Conservation (phyloP, 306 rosid genomes). For the Cucurbita maxima region DNA sequence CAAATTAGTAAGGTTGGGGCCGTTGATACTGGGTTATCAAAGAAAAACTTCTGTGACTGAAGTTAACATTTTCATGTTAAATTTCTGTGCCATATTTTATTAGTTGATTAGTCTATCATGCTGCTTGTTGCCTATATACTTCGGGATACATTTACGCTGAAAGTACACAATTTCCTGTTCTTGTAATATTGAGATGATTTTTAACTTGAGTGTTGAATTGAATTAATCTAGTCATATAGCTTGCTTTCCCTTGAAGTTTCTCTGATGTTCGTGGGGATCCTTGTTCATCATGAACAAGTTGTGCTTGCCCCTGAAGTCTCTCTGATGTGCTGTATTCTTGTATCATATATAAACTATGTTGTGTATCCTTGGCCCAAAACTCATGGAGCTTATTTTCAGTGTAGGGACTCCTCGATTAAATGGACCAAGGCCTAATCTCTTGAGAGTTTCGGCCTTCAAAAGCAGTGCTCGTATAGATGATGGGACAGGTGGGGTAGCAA, state of each 20-base stretch:
- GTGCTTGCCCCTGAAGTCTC: neutral
- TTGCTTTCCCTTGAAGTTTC: neutral
- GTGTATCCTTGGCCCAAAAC: neutral
- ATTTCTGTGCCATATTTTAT: neutral
- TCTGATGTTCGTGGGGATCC: neutral
- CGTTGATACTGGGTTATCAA: neutral
- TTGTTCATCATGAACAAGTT: neutral
- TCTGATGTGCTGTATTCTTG: neutral
- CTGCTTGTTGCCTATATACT: neutral
- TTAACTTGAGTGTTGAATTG: neutral
- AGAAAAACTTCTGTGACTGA: neutral
- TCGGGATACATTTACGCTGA: neutral
- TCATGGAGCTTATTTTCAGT: constrained; percentile 52
- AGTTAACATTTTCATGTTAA: neutral
- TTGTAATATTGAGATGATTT: neutral
- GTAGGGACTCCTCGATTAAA: constrained; percentile 51
- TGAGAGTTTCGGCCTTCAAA: constrained; percentile 62
- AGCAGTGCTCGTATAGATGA: constrained; percentile 48
- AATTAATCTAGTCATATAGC: neutral
- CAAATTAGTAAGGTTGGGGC: neutral
- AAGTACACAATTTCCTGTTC: neutral
- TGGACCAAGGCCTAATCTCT: constrained; percentile 36
- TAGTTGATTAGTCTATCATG: neutral
- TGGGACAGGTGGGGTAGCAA: constrained; percentile 36
- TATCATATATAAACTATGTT: neutral